Evolutionary conservation across 495 filamentous ascomycete species (phyloP), one percentile per base, ranked within the genome.

Genomic region (Daldinia vernicosa): DNA sequence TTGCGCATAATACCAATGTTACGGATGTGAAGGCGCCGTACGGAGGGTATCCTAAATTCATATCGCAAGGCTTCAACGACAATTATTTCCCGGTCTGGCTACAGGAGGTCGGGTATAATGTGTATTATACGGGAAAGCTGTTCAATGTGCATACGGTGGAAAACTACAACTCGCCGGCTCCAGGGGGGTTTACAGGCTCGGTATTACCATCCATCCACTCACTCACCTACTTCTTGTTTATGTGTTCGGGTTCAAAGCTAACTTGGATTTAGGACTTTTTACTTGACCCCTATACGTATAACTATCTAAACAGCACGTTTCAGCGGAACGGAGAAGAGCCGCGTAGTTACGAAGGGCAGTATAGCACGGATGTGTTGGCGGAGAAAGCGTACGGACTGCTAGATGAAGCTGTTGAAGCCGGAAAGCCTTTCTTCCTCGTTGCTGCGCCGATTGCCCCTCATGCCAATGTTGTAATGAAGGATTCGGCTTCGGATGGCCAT

Each of bases 1-100:
- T 86, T 54, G 87, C 89, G 7, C 89, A 92, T 68, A 92, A 91
- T 66, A 91, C 89, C 4, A 92, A 92, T 75, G 88, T 92, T 3
- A 91, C 89, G 5, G 87, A 90, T 66, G 85, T 92, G 6, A 82
- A 68, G 6, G 86, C 88, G 15, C 89, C 87, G 33, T 88, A 85
- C 59, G 85, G 89, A 22, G 89, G 89, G 26, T 91, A 90, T 72
- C 88, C 88, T 14, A 90, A 90, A 67, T 89, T 91, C 52, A 79
- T 89, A 1, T 71, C 81, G 4, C 84, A 88, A 62, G 89, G 89
- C 6, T 87, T 86, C 66, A 90, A 92, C 62, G 83, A 88, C 0
- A 79, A 88, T 55, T 92, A 84, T 67, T 79, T 92, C 15, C 89
- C 89, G 0, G 71, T 91, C 1, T 92, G 89, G 89, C 75, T 92